These are phyloP conservation scores for Aegilops speltoides DNA, from an alignment of 176 grass and related monocot species.

Conservation along the genomic window DNA sequence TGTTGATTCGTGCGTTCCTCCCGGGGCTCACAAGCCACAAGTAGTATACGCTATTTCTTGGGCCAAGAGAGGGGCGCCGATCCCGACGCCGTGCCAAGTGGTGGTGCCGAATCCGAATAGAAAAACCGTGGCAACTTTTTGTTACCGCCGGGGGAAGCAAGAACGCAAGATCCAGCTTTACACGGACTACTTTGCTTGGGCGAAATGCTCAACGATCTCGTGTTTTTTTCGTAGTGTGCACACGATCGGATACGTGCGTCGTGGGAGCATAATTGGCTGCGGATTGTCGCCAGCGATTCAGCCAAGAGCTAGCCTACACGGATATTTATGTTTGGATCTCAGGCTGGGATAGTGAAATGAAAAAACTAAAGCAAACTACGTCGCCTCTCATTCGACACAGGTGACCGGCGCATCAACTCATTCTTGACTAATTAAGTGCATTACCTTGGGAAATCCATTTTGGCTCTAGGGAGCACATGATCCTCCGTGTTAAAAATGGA, in stretches of 20 bases:
- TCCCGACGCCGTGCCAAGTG: constrained; percentile 37
- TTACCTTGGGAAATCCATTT: no score
- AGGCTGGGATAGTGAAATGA: no score
- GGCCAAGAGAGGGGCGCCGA: constrained; percentile 15
- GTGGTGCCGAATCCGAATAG: constrained; percentile 34
- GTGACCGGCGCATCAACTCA: no score
- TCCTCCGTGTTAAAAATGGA: no score
- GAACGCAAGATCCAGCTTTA: background rate
- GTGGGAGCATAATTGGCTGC: background rate
- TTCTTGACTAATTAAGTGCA: no score
- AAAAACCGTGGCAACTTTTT: constrained; percentile 11
- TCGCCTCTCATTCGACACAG: no score
- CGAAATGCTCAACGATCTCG: background rate
- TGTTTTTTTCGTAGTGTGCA: background rate
- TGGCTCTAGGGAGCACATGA: no score
- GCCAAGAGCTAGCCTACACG: background rate
- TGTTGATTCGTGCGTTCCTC: background rate
- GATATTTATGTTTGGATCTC: background rate
- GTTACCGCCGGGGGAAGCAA: constrained; percentile 51
- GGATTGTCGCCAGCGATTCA: background rate
- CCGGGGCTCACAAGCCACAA: background rate
- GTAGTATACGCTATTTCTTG: constrained; percentile 31
- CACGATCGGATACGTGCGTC: background rate
- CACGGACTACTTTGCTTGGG: background rate
- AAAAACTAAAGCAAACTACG: no score